A percentile compares a stretch with the other conserved stretches of the same genome.
phyloP scores from a whole-genome alignment of 805 yeast species.

The Metschnikowia rubicola region DNA sequence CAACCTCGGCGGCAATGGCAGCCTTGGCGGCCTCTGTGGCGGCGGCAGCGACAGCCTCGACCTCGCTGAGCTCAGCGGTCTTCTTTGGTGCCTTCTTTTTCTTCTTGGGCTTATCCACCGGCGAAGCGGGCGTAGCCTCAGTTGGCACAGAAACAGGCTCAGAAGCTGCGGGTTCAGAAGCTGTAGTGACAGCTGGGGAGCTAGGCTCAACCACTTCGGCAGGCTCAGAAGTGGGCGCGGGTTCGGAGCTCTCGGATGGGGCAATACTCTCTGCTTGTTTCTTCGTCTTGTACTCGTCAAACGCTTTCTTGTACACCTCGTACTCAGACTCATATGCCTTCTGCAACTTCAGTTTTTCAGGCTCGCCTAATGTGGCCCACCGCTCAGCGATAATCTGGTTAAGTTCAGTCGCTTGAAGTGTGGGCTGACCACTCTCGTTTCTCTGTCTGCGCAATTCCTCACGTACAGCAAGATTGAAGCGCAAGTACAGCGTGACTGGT shows the following conservation, averaged over 20 bases:
- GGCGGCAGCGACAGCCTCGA: slow-evolving; percentile 1
- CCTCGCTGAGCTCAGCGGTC: slow-evolving; percentile 1
- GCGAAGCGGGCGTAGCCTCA: background rate
- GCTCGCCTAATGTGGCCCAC: slow-evolving; percentile 73
- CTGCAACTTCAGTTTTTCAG: slow-evolving; percentile 69
- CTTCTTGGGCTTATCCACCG: slow-evolving; percentile 8
- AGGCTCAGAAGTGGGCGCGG: background rate
- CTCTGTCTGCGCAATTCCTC: slow-evolving; percentile 69
- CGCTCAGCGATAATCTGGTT: slow-evolving; percentile 73
- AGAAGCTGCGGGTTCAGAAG: slow-evolving; percentile 1
- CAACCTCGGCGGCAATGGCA: slow-evolving; percentile 1
- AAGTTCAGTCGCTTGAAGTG: slow-evolving; percentile 71
- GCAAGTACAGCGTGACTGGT: slow-evolving; percentile 84
- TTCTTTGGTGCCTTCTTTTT: slow-evolving; percentile 17
- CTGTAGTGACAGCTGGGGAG: background rate
- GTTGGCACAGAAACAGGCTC: background rate
- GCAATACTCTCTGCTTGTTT: slow-evolving; percentile 16
- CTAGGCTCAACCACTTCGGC: background rate
- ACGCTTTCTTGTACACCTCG: slow-evolving; percentile 29
- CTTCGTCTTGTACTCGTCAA: slow-evolving; percentile 34
- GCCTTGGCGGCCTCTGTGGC: slow-evolving; percentile 9
- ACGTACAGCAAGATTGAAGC: slow-evolving; percentile 70
- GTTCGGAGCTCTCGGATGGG: background rate
- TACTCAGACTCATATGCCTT: slow-evolving; percentile 50
- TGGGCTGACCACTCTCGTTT: slow-evolving; percentile 50